A percentile compares a stretch with the other conserved stretches of the same genome.
phyloP scores from a whole-genome alignment of 139 green algal genomes.

The Closterium sp. region DNA sequence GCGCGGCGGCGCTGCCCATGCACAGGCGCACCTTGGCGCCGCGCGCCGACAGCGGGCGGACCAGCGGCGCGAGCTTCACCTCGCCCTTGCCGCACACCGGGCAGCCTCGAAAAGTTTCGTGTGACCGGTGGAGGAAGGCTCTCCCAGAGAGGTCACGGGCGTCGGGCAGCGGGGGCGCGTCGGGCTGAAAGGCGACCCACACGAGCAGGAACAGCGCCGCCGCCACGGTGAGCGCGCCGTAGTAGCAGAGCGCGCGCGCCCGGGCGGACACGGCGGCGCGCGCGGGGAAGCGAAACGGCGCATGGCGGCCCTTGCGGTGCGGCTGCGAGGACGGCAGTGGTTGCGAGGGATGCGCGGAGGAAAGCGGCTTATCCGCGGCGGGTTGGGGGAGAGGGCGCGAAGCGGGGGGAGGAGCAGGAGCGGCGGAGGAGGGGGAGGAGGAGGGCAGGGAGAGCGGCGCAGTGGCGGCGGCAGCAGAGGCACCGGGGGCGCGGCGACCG shows the following conservation, averaged over 20 bases:
- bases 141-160: background rate
- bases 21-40: conserved; percentile 3
- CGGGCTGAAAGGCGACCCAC: background rate
- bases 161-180: background rate
- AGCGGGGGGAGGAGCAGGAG: background rate
- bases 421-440: background rate
- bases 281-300: background rate
- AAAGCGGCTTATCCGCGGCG: background rate
- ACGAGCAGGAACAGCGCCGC: background rate
- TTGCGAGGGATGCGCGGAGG: background rate
- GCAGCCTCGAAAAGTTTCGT: background rate
- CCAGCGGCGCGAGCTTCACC: background rate
- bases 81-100: background rate
- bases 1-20: conserved; percentile 3
- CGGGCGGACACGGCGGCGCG: background rate
- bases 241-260: background rate
- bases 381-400: background rate
- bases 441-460: background rate
- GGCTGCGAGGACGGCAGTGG: background rate
- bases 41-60: background rate
- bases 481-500: background rate
- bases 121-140: background rate
- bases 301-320: background rate
- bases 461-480: background rate
- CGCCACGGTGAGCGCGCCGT: background rate